Evolutionary conservation across 176 grass and related monocot genomes (phyloP), one percentile per base, ranked within the genome.

Genomic region (Bromus sterilis): DNA sequence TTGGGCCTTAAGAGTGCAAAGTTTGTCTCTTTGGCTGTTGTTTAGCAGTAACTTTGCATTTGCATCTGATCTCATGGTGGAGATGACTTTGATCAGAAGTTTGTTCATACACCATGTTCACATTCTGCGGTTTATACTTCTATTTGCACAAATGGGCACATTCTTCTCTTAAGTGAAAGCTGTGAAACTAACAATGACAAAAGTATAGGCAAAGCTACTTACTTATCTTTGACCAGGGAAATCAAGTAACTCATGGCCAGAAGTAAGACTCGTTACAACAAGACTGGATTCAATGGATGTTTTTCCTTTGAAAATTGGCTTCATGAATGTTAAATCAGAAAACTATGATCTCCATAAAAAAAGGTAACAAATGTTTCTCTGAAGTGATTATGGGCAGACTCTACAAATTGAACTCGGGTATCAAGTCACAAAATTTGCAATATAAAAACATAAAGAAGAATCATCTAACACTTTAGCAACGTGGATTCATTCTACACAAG

Each of bases 41-140:
- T 21, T 29, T n/a, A 41, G 71, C 65, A 82, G 71, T 46, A 43
- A 71, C 21, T 77, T 85, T 89, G 71, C 65, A 74, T 71, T 78
- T 48, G 53, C 73, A 64, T 72, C 65, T 46, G 40, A 7, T 66
- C 43, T 81, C 82, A 21, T n/a, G n/a, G 66, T 63, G 56, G 76
- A 21, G 56, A 61, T 85, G 34, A 60, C 62, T 37, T 81, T 42
- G 14, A 71, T 77, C 56, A 78, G 14, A 83, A 71, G 32, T 75
- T 7, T 74, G 12, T 23, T 73, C 16, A 2, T 20, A 23, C 28
- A 77, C 42, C 28, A 61, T 61, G 13, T 71, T 78, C 68, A 48
- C 26, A 33, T 2, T 28, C 32, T 3, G 2, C 7, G 21, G 34
- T 40, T 20, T 66, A 14, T 75, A 63, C 70, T 51, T 73, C 31